A percentile compares a stretch with the other conserved stretches of the same genome.
Evolutionary conservation across 2,329 filamentous ascomycete genomes (phyloP).

Genomic region (Teratosphaeria viscida): DNA sequence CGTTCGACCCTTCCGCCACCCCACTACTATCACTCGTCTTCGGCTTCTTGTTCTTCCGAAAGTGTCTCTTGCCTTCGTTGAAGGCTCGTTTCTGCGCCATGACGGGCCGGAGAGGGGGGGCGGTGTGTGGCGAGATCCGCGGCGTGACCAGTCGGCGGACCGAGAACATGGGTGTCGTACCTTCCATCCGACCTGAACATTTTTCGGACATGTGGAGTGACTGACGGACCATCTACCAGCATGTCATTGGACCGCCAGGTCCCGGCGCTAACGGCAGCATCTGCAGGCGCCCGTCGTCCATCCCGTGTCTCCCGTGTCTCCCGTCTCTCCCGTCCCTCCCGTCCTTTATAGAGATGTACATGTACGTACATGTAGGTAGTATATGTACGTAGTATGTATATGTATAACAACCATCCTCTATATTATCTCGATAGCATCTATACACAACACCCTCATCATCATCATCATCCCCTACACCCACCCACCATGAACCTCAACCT

Average conservation of each 20-base stretch:
- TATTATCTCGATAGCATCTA: no score
- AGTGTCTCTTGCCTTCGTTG: constrained; percentile 28
- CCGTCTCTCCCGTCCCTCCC: no score
- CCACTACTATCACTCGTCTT: constrained; percentile 27
- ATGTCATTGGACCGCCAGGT: background rate
- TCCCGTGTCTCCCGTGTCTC: no score
- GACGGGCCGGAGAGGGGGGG: background rate
- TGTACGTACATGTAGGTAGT: no score
- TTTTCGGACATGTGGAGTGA: background rate
- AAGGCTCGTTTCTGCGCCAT: constrained; percentile 28
- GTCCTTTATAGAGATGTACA: background rate
- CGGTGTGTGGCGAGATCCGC: background rate
- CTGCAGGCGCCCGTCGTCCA: background rate
- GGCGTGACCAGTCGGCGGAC: background rate
- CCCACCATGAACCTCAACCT: no score
- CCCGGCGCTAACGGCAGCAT: background rate
- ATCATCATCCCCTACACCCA: no score
- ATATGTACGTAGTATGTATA: no score
- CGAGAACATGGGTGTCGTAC: background rate
- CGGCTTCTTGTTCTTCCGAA: constrained; percentile 39
- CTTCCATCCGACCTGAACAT: background rate
- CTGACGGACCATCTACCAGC: background rate
- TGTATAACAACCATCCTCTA: no score
- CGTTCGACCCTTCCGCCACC: constrained; percentile 36
- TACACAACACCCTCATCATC: no score